Evolutionary conservation across 2,329 filamentous ascomycete species (phyloP).

Genomic region (Hyphodiscus sp.): DNA sequence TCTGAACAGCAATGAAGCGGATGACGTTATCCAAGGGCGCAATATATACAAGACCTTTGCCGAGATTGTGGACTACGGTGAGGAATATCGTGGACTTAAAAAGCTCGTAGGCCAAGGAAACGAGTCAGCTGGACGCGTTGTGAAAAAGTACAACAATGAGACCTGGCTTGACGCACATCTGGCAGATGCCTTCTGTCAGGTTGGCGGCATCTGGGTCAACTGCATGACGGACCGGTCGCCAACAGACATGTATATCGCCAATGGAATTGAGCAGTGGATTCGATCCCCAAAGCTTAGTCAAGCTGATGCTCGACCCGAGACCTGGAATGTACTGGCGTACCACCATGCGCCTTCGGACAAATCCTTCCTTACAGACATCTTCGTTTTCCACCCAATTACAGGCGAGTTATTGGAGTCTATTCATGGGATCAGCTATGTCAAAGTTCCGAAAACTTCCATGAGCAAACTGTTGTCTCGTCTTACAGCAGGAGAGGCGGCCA

Average conservation of each 20-base stretch:
- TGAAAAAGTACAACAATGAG: not conserved
- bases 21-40: constrained; percentile 7
- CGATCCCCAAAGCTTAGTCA: constrained; percentile 23
- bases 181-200: constrained; percentile 32
- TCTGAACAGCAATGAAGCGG: constrained; percentile 1
- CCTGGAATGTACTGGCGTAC: constrained; percentile 28
- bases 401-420: constrained; percentile 30
- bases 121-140: constrained; percentile 27
- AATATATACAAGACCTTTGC: constrained; percentile 34
- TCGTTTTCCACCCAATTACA: constrained; percentile 29
- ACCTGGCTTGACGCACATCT: constrained; percentile 12
- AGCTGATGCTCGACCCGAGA: not conserved
- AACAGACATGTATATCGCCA: constrained; percentile 29
- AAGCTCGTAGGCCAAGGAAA: constrained; percentile 20
- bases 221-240: constrained; percentile 29
- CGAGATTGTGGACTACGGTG: constrained; percentile 31
- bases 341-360: constrained; percentile 24
- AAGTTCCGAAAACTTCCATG: constrained; percentile 27
- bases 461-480: constrained; percentile 25
- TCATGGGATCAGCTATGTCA: constrained; percentile 29
- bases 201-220: constrained; percentile 34
- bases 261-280: constrained; percentile 29
- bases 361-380: constrained; percentile 30
- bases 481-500: constrained; percentile 3
- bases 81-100: constrained; percentile 29